Conservation (phyloP, 352 stramenopile species). For the Globisporangium acanthophoron region DNA sequence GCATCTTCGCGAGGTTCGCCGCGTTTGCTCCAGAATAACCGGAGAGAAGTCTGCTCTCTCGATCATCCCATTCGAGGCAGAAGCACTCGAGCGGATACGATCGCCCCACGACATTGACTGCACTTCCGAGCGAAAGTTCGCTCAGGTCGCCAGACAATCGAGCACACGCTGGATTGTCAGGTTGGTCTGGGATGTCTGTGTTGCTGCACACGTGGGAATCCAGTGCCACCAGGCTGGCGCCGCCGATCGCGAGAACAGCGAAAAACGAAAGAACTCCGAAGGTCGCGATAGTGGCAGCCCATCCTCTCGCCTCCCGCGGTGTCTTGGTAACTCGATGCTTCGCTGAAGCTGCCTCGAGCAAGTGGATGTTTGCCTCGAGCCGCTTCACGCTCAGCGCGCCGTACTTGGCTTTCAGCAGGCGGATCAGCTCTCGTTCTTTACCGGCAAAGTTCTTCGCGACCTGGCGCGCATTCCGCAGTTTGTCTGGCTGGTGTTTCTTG, state of each 20-base stretch:
- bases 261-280: background rate
- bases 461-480: constrained; percentile 50
- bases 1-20: constrained; percentile 22
- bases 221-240: background rate
- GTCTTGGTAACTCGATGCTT: background rate
- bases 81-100: constrained; percentile 32
- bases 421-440: constrained; percentile 61
- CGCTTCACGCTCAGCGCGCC: constrained; percentile 67
- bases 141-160: constrained; percentile 25
- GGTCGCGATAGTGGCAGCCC: constrained; percentile 7
- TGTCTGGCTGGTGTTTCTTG: constrained; percentile 70
- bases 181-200: background rate
- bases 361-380: constrained; percentile 51
- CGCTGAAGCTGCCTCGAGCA: constrained; percentile 23
- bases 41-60: constrained; percentile 24
- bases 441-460: constrained; percentile 56
- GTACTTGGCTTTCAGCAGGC: constrained; percentile 62
- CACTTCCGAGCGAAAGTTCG: constrained; percentile 22
- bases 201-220: constrained; percentile 1
- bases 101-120: constrained; percentile 22
- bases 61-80: constrained; percentile 36
- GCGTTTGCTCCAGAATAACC: constrained; percentile 18
- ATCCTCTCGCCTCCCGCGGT: background rate
- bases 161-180: constrained; percentile 14
- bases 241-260: background rate